phyloP scores from a whole-genome alignment of 192 early-diverging fungal species.

The Allomyces arbusculus region DNA sequence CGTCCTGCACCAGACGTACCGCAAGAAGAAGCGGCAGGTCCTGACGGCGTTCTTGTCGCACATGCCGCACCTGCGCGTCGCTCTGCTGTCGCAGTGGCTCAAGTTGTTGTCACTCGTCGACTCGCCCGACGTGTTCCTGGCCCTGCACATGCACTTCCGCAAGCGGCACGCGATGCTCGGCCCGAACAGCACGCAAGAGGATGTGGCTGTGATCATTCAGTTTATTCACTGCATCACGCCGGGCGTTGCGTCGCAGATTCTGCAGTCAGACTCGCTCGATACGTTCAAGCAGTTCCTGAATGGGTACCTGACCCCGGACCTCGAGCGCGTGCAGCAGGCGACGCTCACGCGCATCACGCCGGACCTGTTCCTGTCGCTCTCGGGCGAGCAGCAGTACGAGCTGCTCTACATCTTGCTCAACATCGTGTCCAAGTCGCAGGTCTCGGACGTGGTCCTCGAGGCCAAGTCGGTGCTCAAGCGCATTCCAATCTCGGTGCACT shows the following conservation, averaged over 20 bases:
- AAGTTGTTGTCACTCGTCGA: neutral
- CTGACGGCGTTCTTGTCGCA: neutral
- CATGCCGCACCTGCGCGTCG: neutral
- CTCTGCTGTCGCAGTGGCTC: neutral
- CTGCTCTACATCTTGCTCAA: slow-evolving; percentile 29
- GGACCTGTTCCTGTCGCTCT: slow-evolving; percentile 16
- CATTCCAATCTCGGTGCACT: neutral
- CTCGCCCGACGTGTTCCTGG: neutral
- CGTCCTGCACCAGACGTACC: neutral
- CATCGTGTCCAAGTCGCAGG: slow-evolving; percentile 19
- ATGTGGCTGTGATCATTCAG: neutral
- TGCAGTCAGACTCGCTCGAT: neutral
- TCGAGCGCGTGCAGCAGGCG: slow-evolving; percentile 17
- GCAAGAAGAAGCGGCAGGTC: neutral
- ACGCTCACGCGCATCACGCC: slow-evolving; percentile 20
- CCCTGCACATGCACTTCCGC: neutral
- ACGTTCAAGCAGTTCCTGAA: neutral
- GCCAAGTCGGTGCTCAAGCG: slow-evolving; percentile 2
- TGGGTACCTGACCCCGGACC: neutral
- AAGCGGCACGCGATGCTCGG: neutral
- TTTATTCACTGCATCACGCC: slow-evolving; percentile 1
- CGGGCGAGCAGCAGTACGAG: slow-evolving; percentile 14
- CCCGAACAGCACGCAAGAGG: neutral
- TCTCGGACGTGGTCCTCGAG: neutral
- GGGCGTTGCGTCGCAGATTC: neutral